Conservation (phyloP, 2,329 filamentous ascomycete genomes). For the Zelopaecilomyces penicillatus region DNA sequence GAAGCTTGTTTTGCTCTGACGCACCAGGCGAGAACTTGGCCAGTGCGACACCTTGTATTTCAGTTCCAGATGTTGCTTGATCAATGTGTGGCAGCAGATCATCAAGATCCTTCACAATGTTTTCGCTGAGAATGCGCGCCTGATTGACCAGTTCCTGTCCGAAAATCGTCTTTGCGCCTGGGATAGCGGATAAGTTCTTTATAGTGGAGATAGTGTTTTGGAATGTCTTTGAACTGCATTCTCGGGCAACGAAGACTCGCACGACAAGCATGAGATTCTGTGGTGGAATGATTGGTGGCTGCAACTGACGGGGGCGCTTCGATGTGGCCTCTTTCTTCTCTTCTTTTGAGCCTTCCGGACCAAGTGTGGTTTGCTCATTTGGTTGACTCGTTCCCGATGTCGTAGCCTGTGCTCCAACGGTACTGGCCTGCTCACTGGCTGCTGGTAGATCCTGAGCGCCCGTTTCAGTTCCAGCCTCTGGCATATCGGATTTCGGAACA, state of each 20-base stretch:
- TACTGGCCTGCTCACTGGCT: conserved; percentile 17
- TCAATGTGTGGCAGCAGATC: conserved; percentile 80
- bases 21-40: conserved; percentile 93
- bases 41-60: conserved; percentile 89
- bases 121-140: conserved; percentile 73
- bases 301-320: conserved; percentile 52
- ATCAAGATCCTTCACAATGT: conserved; percentile 76
- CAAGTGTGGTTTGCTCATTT: conserved; percentile 17
- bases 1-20: conserved; percentile 91
- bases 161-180: conserved; percentile 80
- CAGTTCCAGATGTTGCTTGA: conserved; percentile 78
- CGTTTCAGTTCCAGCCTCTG: conserved; percentile 19
- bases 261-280: conserved; percentile 90
- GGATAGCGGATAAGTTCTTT: conserved; percentile 91
- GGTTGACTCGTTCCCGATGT: conserved; percentile 20
- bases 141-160: conserved; percentile 88
- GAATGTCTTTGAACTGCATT: conserved; percentile 97
- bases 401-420: conserved; percentile 9
- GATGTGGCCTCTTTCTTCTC: conserved; percentile 32
- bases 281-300: conserved; percentile 77
- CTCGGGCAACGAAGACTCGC: conserved; percentile 88
- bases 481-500: conserved; percentile 29
- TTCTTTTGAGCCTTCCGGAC: conserved; percentile 17
- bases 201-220: conserved; percentile 97
- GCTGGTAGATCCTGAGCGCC: conserved; percentile 21